A percentile compares a stretch with the other conserved stretches of the same genome.
Conservation (phyloP, 2,329 filamentous ascomycete genomes). For the Fonsecaea erecta region DNA sequence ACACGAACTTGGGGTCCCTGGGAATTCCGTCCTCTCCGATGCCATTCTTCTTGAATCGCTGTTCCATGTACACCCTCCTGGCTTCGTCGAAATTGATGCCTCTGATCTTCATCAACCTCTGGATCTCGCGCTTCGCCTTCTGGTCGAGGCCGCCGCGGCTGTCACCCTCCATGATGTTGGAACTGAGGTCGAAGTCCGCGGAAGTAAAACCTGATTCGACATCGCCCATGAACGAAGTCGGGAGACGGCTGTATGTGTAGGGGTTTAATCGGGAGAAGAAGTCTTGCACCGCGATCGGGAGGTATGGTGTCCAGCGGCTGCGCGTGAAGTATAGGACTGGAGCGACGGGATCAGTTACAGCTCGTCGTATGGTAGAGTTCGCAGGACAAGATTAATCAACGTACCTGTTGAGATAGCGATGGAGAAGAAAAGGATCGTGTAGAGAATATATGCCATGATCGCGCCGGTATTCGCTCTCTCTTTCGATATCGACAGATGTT, state of each 20-base stretch:
- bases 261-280: slow-evolving; percentile 58
- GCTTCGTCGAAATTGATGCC: slow-evolving; percentile 89
- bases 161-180: slow-evolving; percentile 81
- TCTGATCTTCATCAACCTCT: slow-evolving; percentile 86
- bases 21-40: slow-evolving; percentile 88
- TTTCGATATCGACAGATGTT: neutral
- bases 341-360: neutral
- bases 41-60: slow-evolving; percentile 81
- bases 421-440: slow-evolving; percentile 53
- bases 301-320: slow-evolving; percentile 71
- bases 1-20: slow-evolving; percentile 92
- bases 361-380: neutral
- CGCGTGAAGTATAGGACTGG: slow-evolving; percentile 80
- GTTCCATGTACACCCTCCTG: slow-evolving; percentile 81
- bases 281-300: slow-evolving; percentile 54
- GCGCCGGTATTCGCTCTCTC: neutral
- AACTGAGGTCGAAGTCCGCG: slow-evolving; percentile 77
- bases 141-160: slow-evolving; percentile 79
- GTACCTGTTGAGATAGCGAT: slow-evolving; percentile 72
- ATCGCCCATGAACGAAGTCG: slow-evolving; percentile 77
- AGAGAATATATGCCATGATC: slow-evolving; percentile 29
- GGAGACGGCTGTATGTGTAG: slow-evolving; percentile 73
- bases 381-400: slow-evolving; percentile 33
- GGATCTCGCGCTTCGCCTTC: slow-evolving; percentile 77
- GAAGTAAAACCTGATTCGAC: slow-evolving; percentile 86